Base-by-base conservation (phyloP, 257 asterid species). In the Avicennia marina region DNA sequence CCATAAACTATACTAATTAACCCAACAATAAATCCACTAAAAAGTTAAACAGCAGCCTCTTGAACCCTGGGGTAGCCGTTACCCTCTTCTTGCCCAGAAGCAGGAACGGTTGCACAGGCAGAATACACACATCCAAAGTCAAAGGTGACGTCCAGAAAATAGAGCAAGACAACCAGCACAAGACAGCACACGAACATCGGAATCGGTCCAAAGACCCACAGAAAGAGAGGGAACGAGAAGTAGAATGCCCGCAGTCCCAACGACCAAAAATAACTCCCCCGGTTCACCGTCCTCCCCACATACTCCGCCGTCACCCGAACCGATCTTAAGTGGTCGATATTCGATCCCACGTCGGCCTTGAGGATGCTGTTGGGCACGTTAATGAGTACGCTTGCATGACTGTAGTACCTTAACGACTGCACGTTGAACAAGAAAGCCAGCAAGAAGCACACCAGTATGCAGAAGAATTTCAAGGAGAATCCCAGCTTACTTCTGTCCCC, bases 251-350 rank as follows among this genome's bases (percentile, higher is more conserved):
- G 77, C 12, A 93, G 51, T 0, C 99, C 99, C n/a, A 93, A 50
- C 18, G 99, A 89, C 99, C 99, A 93, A 29, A 86, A 93, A 62
- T 82, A 82, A 67, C 99, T 82, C 18, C 94, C 98, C 39, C 75
- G 58, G 6, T 86, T 89, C 74, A 93, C 78, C 1, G 67, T 79
- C 55, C 43, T 60, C 16, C 83, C 81, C 27, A 89, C 99, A n/a
- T 83, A 89, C 34, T 78, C 91, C 4, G 74, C 66, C 21, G 84
- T 71, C 9, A 69, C 84, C 4, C 70, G 53, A 10, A 49, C 62
- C 31, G n/a, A n/a, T n/a, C 63, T 26, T 1, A 25, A 21, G 15
- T 21, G 8, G 17, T 36, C 53, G 7, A 41, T 41, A 38, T 2
- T 47, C 2, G 36, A 57, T 9, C 52, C 61, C 43, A 18, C 19